A percentile compares a stretch with the other conserved stretches of the same genome.
Evolutionary conservation across 2,329 filamentous ascomycete genomes (phyloP).

Genomic region (Fusarium sp.): DNA sequence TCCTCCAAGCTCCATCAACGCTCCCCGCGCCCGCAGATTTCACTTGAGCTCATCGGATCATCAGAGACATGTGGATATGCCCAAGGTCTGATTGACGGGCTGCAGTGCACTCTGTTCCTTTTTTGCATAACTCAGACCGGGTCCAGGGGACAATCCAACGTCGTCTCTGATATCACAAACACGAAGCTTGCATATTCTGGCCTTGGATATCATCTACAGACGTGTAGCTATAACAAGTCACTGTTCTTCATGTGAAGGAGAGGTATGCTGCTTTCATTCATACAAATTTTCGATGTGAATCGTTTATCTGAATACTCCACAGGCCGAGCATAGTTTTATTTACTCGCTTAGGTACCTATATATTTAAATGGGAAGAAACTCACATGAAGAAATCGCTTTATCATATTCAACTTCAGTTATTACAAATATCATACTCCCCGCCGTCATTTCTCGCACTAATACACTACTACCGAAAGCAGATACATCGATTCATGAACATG

Average conservation of each 20-base stretch:
- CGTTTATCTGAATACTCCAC: too few species aligned
- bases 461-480: not conserved
- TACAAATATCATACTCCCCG: too few species aligned
- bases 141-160: not conserved
- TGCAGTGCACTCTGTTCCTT: not conserved
- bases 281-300: too few species aligned
- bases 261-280: too few species aligned
- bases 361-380: too few species aligned
- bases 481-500: conserved; percentile 14
- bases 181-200: not conserved
- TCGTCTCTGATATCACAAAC: not conserved
- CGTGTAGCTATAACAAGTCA: too few species aligned
- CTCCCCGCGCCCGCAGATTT: not conserved
- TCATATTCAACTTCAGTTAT: too few species aligned
- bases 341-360: too few species aligned
- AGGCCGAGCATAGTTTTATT: too few species aligned
- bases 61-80: not conserved
- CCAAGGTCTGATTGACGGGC: too few species aligned
- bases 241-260: not conserved
- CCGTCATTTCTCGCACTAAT: not conserved
- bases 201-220: not conserved
- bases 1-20: not conserved
- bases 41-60: not conserved
- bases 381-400: too few species aligned
- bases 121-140: not conserved